Evolutionary conservation across 306 rosid genomes (phyloP).

Genomic region (Vachellia pachyceras): DNA sequence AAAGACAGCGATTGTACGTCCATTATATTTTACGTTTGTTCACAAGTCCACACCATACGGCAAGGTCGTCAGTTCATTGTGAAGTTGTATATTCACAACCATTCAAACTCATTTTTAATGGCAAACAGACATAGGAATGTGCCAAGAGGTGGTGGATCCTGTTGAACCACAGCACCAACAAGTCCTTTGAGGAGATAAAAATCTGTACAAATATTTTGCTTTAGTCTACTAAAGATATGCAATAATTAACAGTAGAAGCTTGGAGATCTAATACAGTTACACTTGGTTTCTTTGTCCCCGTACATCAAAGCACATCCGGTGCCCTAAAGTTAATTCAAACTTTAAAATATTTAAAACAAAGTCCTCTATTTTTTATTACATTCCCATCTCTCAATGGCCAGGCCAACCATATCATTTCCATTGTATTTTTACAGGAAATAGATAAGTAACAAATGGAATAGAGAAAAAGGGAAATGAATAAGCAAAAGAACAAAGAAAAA

Average conservation of each 20-base stretch:
- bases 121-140: background rate
- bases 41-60: too few species aligned
- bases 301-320: constrained; percentile 49
- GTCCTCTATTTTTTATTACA: constrained; percentile 32
- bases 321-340: constrained; percentile 66
- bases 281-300: constrained; percentile 59
- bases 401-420: constrained; percentile 57
- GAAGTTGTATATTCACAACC: background rate
- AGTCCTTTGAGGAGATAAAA: background rate
- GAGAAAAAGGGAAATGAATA: background rate
- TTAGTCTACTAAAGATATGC: constrained; percentile 35
- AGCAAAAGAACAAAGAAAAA: background rate
- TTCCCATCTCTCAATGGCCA: constrained; percentile 60
- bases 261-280: constrained; percentile 41
- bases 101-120: too few species aligned
- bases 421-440: constrained; percentile 41
- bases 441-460: constrained; percentile 5
- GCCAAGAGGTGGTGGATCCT: constrained; percentile 38
- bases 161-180: constrained; percentile 46
- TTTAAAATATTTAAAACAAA: constrained; percentile 31
- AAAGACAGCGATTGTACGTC: constrained; percentile 20
- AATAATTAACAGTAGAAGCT: constrained; percentile 29
- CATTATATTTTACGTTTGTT: background rate
- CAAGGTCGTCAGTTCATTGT: constrained; percentile 3
- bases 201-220: constrained; percentile 4